phyloP scores from a whole-genome alignment of 129 eudicot genomes.

The Flaveria brownii region DNA sequence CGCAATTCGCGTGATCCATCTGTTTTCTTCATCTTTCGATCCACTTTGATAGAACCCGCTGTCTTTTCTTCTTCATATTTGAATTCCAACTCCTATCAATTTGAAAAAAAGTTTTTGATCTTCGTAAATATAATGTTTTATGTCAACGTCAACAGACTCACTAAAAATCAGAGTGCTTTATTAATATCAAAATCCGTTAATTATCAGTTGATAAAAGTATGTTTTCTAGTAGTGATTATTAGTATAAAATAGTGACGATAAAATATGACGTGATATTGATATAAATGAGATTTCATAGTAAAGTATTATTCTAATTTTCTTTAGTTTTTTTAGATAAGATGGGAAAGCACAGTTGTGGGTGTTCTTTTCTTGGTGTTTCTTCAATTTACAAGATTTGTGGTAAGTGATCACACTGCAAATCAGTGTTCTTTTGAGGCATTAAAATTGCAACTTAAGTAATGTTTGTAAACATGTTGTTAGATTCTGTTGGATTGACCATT shows the following conservation, averaged over 20 bases:
- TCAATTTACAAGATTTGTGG: slow-evolving; percentile 63
- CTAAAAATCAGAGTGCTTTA: background rate
- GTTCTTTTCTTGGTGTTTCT: slow-evolving; percentile 63
- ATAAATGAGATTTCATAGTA: background rate
- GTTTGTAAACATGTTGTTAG: too few species aligned
- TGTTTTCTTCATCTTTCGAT: background rate
- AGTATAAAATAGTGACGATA: background rate
- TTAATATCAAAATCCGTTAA: too few species aligned
- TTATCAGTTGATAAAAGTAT: too few species aligned
- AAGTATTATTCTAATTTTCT: background rate
- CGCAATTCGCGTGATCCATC: background rate
- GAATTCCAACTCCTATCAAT: background rate
- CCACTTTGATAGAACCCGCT: background rate
- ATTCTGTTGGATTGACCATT: background rate
- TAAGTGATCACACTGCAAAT: slow-evolving; percentile 30
- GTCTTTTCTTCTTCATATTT: slow-evolving; percentile 5
- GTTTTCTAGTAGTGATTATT: too few species aligned
- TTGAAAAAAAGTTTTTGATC: background rate
- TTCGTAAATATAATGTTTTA: background rate
- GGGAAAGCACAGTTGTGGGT: slow-evolving; percentile 83
- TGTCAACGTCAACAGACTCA: background rate
- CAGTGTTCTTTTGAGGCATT: background rate
- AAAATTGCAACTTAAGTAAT: background rate
- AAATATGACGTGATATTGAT: background rate
- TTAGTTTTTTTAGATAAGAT: slow-evolving; percentile 52